A percentile compares a stretch with the other conserved stretches of the same genome.
Evolutionary conservation across 208 protist species (phyloP).

Genomic region (Trypanosoma boissoni): DNA sequence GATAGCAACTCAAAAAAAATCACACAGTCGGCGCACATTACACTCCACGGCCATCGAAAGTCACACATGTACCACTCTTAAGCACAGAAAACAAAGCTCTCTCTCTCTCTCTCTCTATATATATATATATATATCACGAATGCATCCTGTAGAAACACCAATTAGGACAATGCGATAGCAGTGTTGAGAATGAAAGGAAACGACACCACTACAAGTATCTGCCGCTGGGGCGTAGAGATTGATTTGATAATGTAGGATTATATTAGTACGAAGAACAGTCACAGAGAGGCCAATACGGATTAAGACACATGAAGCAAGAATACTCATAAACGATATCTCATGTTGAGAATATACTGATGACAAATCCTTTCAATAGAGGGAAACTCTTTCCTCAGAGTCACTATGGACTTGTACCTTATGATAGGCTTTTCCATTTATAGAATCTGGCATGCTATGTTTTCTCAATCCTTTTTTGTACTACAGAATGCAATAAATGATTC

Average conservation of each 20-base stretch:
- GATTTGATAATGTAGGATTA: neutral
- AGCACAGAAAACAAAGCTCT: too few species aligned
- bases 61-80: neutral
- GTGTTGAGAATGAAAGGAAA: neutral
- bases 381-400: neutral
- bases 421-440: neutral
- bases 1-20: conserved; percentile 7
- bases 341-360: conserved; percentile 3
- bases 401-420: neutral
- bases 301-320: conserved; percentile 4
- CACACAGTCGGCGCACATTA: conserved; percentile 3
- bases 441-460: neutral
- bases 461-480: neutral
- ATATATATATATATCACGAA: too few species aligned
- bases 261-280: conserved; percentile 5
- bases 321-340: neutral
- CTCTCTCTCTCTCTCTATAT: too few species aligned
- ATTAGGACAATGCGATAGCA: conserved; percentile 3
- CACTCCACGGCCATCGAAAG: neutral
- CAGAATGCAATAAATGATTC: neutral
- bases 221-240: neutral
- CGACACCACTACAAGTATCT: neutral
- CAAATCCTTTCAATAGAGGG: neutral
- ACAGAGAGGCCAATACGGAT: conserved; percentile 1
- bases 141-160: conserved; percentile 1